Evolutionary conservation across 2,329 filamentous ascomycete genomes (phyloP), one percentile per base, ranked within the genome.

Genomic region (Paramyrothecium roridum): DNA sequence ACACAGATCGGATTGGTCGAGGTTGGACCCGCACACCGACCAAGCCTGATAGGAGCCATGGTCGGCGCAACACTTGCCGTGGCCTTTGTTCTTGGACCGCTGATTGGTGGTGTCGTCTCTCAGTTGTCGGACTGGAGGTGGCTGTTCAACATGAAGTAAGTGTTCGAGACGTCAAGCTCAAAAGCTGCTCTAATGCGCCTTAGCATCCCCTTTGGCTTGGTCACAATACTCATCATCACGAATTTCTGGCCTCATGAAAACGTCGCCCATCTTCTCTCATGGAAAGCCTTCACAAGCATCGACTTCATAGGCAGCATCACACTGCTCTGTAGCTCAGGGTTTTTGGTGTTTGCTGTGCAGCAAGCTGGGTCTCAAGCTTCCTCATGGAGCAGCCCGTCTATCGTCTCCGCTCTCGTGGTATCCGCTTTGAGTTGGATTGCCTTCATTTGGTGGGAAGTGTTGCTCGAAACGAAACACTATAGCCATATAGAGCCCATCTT

Each of bases 81-180:
- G 13, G 80, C 83, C 0, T 84, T 84, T 59, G 76, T 86, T 3
- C 71, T 86, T 1, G 84, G 84, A 0, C 82, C 84, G 1, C 66
- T 86, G 2, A 67, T 86, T 3, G 84, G 83, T 4, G 84, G 83
- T 2, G 70, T 77, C 3, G 80, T 87, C 21, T 78, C 81, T 1
- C 73, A 79, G n/a, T 68, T 75, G 2, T 75, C 76, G 19, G 75
- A 73, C 47, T 87, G 84, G 84, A 74, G 80, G 52, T 84, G 82
- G 73, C 75, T 86, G 43, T 86, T 86, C 65, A 81, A 81, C 66
- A 80, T 86, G 65, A 87, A 87, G 82, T 85, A 68, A 48, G 77
- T 60, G 10, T 12, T 16, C 21, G 8, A 19, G 3, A 6, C 26
- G 26, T 16, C 23, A 12, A 20, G 10, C 57, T 16, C 20, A 7